Base-by-base conservation (phyloP, 345 rosid genomes). In the Angophora floribunda region DNA sequence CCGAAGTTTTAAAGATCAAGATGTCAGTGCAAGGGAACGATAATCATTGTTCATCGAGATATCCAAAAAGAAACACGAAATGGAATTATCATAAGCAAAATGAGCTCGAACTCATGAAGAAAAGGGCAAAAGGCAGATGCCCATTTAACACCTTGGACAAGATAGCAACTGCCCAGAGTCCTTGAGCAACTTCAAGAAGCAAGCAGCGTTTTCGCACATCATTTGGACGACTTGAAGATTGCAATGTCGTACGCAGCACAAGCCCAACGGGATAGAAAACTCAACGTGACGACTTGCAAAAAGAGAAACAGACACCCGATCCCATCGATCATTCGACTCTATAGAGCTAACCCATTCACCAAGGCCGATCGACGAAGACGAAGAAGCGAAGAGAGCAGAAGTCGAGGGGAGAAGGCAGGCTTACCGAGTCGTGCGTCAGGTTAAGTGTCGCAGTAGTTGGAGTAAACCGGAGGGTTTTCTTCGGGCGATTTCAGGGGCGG, bases 361-460 rank as follows among this genome's bases (percentile, higher is more conserved):
- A n/a, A n/a, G n/a, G n/a, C n/a, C n/a, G n/a, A n/a, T n/a, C n/a
- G n/a, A n/a, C n/a, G n/a, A n/a, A n/a, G n/a, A n/a, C n/a, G n/a
- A n/a, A n/a, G n/a, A n/a, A n/a, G n/a, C n/a, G n/a, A n/a, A n/a
- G 6, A 11, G 61, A 30, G n/a, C 53, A 0, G 57, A 84, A 61
- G 26, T 78, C 7, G 70, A 10, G 30, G 8, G 14, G 70, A 57
- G 44, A 24, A 5, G 61, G 17, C 65, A 12, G 92, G 95, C 92
- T n/a, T 92, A 98, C 99, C 51, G 99, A 96, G 92, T 98, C 99
- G 92, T 98, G 99, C 70, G 99, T 98, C 94, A 98, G 93, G 87
- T n/a, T 97, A 98, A 85, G 99, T 98, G 87, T 98, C 99, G 88
- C 99, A 96, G 88, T 98, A 98, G 90, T 98, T 99, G 87, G 82